Evolutionary conservation across 1,284 basidiomycete species (phyloP).

Genomic region (Leccinum pachyderme): DNA sequence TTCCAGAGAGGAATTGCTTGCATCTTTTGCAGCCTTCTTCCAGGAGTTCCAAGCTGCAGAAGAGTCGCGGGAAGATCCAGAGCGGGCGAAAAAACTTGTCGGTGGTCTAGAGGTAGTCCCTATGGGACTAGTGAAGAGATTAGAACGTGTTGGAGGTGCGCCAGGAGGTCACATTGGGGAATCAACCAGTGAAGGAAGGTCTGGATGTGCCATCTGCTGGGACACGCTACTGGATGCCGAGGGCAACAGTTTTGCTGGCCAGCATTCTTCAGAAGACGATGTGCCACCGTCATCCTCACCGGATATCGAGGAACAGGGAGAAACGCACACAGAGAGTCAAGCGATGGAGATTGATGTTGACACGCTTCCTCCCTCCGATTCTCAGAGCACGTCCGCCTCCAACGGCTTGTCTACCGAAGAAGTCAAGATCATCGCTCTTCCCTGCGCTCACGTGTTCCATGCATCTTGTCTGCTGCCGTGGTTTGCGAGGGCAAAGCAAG

Average conservation of each 20-base stretch:
- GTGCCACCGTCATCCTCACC: conserved; percentile 10
- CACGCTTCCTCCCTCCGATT: background rate
- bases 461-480: conserved; percentile 72
- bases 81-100: conserved; percentile 59
- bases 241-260: conserved; percentile 37
- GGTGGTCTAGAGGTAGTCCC: conserved; percentile 65
- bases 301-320: conserved; percentile 8
- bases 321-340: conserved; percentile 3
- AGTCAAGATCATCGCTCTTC: conserved; percentile 53
- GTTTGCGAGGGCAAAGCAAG: conserved; percentile 73
- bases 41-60: conserved; percentile 34
- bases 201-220: conserved; percentile 74
- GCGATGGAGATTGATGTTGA: conserved; percentile 29
- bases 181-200: conserved; percentile 35
- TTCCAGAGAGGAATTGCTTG: conserved; percentile 27
- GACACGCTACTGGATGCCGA: conserved; percentile 58
- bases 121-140: conserved; percentile 59
- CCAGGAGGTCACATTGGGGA: conserved; percentile 38
- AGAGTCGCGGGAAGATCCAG: conserved; percentile 59
- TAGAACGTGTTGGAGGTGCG: conserved; percentile 56
- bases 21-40: conserved; percentile 31
- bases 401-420: conserved; percentile 12
- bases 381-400: conserved; percentile 7
- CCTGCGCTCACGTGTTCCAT: conserved; percentile 79
- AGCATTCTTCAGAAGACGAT: conserved; percentile 26